Evolutionary conservation across 306 rosid genomes (phyloP).

Genomic region (Prunus padus): DNA sequence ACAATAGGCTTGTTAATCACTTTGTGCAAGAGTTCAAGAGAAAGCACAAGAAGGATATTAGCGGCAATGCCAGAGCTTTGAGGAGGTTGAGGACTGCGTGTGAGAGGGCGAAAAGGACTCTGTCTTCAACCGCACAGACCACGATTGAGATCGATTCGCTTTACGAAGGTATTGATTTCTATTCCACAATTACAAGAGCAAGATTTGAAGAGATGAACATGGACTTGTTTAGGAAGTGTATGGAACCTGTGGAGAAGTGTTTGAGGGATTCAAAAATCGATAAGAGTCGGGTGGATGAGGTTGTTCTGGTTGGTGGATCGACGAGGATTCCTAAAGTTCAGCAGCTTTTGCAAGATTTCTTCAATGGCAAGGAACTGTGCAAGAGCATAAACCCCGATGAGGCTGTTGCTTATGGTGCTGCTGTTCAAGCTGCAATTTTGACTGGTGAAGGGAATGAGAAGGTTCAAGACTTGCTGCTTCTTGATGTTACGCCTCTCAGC

Average conservation of each 20-base stretch:
- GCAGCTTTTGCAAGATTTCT: slow-evolving; percentile 46
- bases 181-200: slow-evolving; percentile 41
- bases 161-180: slow-evolving; percentile 48
- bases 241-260: slow-evolving; percentile 57
- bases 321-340: slow-evolving; percentile 52
- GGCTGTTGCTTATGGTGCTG: slow-evolving; percentile 52
- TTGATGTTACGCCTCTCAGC: slow-evolving; percentile 54
- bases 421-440: slow-evolving; percentile 47
- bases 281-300: slow-evolving; percentile 44
- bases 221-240: slow-evolving; percentile 51
- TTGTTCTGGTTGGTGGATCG: slow-evolving; percentile 56
- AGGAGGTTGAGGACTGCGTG: slow-evolving; percentile 47
- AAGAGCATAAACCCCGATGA: slow-evolving; percentile 53
- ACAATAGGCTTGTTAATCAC: slow-evolving; percentile 47
- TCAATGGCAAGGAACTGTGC: slow-evolving; percentile 53
- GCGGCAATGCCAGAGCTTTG: slow-evolving; percentile 39
- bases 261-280: slow-evolving; percentile 46
- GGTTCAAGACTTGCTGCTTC: slow-evolving; percentile 48
- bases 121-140: slow-evolving; percentile 43
- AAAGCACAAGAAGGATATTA: slow-evolving; percentile 49
- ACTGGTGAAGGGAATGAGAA: slow-evolving; percentile 46
- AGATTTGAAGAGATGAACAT: slow-evolving; percentile 52
- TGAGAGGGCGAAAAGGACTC: slow-evolving; percentile 50
- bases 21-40: slow-evolving; percentile 45
- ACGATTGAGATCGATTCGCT: slow-evolving; percentile 47